phyloP scores from a whole-genome alignment of 139 green algal genomes.

The Closterium sp. region DNA sequence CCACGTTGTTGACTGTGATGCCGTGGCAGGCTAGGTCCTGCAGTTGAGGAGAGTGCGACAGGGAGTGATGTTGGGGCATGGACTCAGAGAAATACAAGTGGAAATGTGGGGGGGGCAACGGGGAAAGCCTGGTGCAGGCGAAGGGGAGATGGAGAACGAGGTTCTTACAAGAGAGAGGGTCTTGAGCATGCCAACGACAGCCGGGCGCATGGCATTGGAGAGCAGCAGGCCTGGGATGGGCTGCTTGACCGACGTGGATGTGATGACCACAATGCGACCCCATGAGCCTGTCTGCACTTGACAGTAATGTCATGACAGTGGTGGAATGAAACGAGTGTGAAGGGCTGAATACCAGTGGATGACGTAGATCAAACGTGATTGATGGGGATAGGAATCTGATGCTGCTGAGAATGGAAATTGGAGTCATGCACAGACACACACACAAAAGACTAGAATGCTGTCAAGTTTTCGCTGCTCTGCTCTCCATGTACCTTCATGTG shows the following conservation, averaged over 20 bases:
- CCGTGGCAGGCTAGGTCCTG: neutral
- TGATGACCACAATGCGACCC: neutral
- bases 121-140: neutral
- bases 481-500: neutral
- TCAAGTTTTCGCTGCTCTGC: neutral
- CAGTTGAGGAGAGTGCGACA: neutral
- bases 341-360: too few relatives aligned
- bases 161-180: neutral
- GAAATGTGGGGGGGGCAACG: too few relatives aligned
- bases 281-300: neutral
- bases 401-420: too few relatives aligned
- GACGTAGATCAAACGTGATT: too few relatives aligned
- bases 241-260: neutral
- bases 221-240: neutral
- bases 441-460: too few relatives aligned
- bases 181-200: neutral
- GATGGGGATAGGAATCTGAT: too few relatives aligned
- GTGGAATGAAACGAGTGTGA: neutral
- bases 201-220: neutral
- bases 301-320: neutral
- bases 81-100: too few relatives aligned
- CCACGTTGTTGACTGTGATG: neutral
- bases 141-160: neutral
- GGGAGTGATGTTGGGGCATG: neutral
- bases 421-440: too few relatives aligned